Percentiles rank a stretch among this genome's conserved stretches.
Conservation (phyloP, 1,139 yeast genomes). For the Saccharomyces hybrid region DNA sequence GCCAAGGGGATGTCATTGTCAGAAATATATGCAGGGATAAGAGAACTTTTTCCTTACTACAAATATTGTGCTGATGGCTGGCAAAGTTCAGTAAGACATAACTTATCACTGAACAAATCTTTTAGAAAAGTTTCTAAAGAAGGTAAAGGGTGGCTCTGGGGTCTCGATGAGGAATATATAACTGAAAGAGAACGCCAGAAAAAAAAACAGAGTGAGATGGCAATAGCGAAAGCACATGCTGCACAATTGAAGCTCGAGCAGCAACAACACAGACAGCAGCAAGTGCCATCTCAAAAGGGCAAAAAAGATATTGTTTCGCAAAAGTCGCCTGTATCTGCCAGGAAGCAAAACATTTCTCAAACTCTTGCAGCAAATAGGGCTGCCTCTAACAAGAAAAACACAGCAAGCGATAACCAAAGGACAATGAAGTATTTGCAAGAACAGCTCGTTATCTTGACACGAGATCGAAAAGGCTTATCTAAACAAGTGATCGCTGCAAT, state of each 20-base stretch:
- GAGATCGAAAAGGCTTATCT: conserved; percentile 60
- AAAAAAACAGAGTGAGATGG: conserved; percentile 58
- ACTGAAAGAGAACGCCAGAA: conserved; percentile 73
- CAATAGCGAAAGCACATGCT: conserved; percentile 50
- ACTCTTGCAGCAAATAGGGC: conserved; percentile 32
- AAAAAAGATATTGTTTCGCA: conserved; percentile 24
- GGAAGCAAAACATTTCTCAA: conserved; percentile 30
- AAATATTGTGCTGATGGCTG: conserved; percentile 94
- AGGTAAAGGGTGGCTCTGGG: conserved; percentile 91
- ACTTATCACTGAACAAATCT: conserved; percentile 74
- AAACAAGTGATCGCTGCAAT: conserved; percentile 70
- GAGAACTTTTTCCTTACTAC: conserved; percentile 83
- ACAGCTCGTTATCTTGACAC: conserved; percentile 60
- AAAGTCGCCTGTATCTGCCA: conserved; percentile 11
- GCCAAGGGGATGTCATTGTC: conserved; percentile 72
- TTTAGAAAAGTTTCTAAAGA: conserved; percentile 70
- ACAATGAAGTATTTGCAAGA: conserved; percentile 54
- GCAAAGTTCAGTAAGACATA: conserved; percentile 92
- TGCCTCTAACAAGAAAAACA: conserved; percentile 16
- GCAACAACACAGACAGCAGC: conserved; percentile 24
- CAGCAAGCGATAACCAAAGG: conserved; percentile 27
- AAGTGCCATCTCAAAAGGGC: conserved; percentile 29
- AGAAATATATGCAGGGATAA: conserved; percentile 79
- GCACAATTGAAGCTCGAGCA: conserved; percentile 50
- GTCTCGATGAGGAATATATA: conserved; percentile 74